Conservation (phyloP, 176 grass and related monocot species). For the Oryza rufipogon region DNA sequence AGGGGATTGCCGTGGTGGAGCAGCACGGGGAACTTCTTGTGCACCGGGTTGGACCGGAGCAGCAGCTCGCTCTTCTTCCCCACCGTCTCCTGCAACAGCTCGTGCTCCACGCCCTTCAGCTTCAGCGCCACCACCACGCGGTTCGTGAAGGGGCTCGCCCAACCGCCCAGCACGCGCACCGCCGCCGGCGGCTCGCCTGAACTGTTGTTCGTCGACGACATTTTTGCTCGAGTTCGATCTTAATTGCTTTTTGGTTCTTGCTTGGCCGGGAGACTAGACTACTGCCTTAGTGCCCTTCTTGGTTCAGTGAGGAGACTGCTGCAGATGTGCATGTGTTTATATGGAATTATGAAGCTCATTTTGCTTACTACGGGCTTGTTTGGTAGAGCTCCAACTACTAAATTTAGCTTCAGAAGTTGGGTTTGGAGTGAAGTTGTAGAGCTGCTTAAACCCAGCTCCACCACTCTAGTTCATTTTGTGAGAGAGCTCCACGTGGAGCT, state of each 20-base stretch:
- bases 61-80: constrained; percentile 51
- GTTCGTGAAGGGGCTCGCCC: constrained; percentile 47
- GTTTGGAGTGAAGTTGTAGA: too few species aligned
- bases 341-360: too few species aligned
- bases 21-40: constrained; percentile 59
- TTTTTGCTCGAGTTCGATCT: not conserved
- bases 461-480: too few species aligned
- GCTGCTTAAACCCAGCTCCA: too few species aligned
- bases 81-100: constrained; percentile 41
- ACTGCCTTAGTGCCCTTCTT: too few species aligned
- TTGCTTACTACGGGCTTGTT: too few species aligned
- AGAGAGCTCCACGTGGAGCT: too few species aligned
- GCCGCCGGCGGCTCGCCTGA: not conserved
- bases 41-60: constrained; percentile 48
- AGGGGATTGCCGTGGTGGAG: constrained; percentile 48
- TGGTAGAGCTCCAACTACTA: too few species aligned
- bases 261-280: too few species aligned
- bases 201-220: not conserved
- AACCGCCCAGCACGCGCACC: constrained; percentile 51
- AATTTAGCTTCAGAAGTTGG: too few species aligned
- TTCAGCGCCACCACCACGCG: constrained; percentile 40
- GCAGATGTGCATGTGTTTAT: not conserved
- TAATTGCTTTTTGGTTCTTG: too few species aligned
- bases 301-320: constrained; percentile 11
- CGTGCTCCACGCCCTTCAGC: constrained; percentile 54